Evolutionary conservation across 352 stramenopile species (phyloP).

Genomic region (Pythium oligandrum): DNA sequence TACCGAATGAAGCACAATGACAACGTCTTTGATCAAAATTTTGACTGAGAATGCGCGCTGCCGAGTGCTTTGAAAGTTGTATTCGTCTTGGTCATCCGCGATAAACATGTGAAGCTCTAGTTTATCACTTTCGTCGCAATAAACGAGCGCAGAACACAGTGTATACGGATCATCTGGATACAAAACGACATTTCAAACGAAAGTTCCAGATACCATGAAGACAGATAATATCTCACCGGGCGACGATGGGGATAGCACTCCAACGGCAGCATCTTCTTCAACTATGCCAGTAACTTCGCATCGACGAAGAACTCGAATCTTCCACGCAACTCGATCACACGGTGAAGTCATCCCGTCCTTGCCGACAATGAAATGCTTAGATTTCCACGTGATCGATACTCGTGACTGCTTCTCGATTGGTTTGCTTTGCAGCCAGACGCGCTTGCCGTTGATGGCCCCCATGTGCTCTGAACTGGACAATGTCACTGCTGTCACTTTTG

Average conservation of each 20-base stretch:
- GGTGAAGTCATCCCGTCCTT: neutral
- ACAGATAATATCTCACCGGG: neutral
- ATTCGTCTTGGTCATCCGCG: neutral
- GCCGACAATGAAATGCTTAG: slow-evolving; percentile 1
- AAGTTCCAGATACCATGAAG: neutral
- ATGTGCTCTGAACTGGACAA: neutral
- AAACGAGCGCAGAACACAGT: slow-evolving; percentile 8
- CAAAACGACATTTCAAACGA: neutral
- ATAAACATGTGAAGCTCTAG: slow-evolving; percentile 2
- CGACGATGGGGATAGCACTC: neutral
- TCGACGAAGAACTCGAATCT: slow-evolving; percentile 7
- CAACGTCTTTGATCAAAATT: slow-evolving; percentile 9
- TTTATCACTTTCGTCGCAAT: slow-evolving; percentile 10
- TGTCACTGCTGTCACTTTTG: neutral
- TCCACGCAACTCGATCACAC: slow-evolving; percentile 1
- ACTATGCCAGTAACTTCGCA: slow-evolving; percentile 4
- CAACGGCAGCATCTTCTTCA: slow-evolving; percentile 2
- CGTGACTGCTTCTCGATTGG: slow-evolving; percentile 3
- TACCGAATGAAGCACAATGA: slow-evolving; percentile 8
- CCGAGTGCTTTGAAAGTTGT: neutral
- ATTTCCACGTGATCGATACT: slow-evolving; percentile 14
- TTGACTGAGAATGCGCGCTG: neutral
- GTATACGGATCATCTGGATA: neutral
- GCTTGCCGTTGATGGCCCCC: neutral
- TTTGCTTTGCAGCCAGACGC: slow-evolving; percentile 3